Base-by-base conservation (phyloP, 768 basidiomycete species). In the Pisolithus tinctorius region DNA sequence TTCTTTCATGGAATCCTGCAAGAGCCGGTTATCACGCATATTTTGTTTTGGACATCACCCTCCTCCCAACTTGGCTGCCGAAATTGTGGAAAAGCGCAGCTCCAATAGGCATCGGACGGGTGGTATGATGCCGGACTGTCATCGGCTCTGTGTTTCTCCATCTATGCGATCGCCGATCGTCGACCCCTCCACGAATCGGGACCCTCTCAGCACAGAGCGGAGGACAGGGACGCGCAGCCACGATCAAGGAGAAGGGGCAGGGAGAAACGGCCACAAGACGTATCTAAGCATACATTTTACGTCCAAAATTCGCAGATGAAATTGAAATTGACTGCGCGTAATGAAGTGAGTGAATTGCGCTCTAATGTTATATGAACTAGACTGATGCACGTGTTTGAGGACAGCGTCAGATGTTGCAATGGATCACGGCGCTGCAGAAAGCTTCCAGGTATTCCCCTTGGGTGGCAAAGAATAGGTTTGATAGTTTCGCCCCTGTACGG, bases 391-490 rank as follows among this genome's bases (percentile, higher is more conserved):
- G 26, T 30, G 36, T 40, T 46, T 61, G 44, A 64, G 36, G 2
- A 3, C 56, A 90, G 88, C 81, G 95, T 17, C 93, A 96, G 75
- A 96, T 97, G 92, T 73, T 91, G 50, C 95, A 99, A 65, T 98
- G 93, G 81, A 93, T 98, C 45, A 88, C 93, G 6, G 88, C 89
- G 0, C 71, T 99, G 52, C 88, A 97, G 63, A 82, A 83, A 53
- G 84, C 85, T 26, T 83, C 89, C 0, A 75, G 78, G 16, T 76
- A 79, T 26, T 89, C 84, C n/a, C 81, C 83, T 51, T 98, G 88
- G 71, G 80, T 81, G 5, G 78, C 83, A 14, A 74, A 74, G 34
- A 93, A 97, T 65, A 74, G 94, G n/a, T 97, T 96, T 64, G 88
- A 84, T 53, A 93, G 90, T 53, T 99, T 95, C 69, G 86, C 95